A percentile compares a stretch with the other conserved stretches of the same genome.
phyloP scores from a whole-genome alignment of 257 asterid species.

The Datura wrightii region DNA sequence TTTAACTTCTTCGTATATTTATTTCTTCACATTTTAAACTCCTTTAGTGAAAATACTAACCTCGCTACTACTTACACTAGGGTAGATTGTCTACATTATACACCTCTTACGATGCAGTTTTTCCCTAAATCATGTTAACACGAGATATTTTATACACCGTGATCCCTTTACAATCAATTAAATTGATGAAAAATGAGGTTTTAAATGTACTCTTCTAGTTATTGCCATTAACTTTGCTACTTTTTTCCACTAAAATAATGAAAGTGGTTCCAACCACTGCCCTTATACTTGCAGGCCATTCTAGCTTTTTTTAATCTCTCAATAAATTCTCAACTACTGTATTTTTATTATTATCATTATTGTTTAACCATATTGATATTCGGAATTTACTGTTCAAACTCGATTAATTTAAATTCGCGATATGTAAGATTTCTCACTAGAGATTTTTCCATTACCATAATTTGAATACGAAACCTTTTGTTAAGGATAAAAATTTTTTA shows the following conservation, averaged over 20 bases:
- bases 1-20: too few species aligned
- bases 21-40: too few species aligned
- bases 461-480: not conserved
- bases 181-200: too few species aligned
- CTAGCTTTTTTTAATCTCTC: not conserved
- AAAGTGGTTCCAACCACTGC: slow-evolving; percentile 17
- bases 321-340: slow-evolving; percentile 23
- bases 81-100: too few species aligned
- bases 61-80: too few species aligned
- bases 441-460: not conserved
- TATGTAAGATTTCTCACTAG: not conserved
- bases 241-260: slow-evolving; percentile 13
- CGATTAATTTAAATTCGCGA: not conserved
- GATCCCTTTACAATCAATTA: too few species aligned
- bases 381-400: too few species aligned
- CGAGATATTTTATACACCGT: too few species aligned
- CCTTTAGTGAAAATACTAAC: too few species aligned
- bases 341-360: slow-evolving; percentile 7
- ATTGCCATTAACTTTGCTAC: slow-evolving; percentile 27
- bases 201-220: not conserved
- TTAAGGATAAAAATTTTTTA: not conserved
- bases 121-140: too few species aligned
- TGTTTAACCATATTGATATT: too few species aligned
- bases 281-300: not conserved
- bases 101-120: too few species aligned